phyloP scores from a whole-genome alignment of 1,284 basidiomycete genomes.

The Naganishia sp. region DNA sequence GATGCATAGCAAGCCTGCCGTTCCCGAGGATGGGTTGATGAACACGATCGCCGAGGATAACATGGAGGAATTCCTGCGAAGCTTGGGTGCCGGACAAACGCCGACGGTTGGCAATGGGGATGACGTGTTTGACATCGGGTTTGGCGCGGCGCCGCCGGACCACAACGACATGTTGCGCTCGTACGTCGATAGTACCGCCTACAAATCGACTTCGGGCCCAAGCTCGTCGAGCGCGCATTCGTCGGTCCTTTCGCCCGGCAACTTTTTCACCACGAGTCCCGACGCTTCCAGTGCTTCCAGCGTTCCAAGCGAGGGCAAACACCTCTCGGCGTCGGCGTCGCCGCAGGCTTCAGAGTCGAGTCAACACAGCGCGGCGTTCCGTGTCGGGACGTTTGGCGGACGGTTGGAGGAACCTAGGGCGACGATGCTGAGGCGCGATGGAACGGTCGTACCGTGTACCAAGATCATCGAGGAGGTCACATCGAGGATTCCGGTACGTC shows the following conservation, averaged over 20 bases:
- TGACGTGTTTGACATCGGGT: conserved; percentile 21
- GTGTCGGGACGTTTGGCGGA: conserved; percentile 33
- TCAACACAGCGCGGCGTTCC: conserved; percentile 13
- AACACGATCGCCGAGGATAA: conserved; percentile 21
- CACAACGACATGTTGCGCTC: conserved; percentile 40
- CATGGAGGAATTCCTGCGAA: conserved; percentile 28
- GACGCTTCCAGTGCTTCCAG: conserved; percentile 22
- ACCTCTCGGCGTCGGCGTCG: conserved; percentile 36
- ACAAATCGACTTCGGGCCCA: conserved; percentile 33
- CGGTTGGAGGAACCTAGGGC: conserved; percentile 36
- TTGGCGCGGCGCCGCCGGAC: conserved; percentile 30
- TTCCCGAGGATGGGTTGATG: conserved; percentile 10
- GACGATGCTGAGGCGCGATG: conserved; percentile 44
- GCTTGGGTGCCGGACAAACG: conserved; percentile 18
- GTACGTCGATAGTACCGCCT: conserved; percentile 32
- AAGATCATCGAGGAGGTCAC: conserved; percentile 49
- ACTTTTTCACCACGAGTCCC: conserved; percentile 52
- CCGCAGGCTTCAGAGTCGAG: conserved; percentile 25
- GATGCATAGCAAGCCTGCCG: conserved; percentile 1
- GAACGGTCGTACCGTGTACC: conserved; percentile 46
- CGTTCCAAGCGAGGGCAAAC: conserved; percentile 38
- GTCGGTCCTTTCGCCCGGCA: conserved; percentile 45
- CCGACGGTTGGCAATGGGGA: neutral
- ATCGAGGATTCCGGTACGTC: conserved; percentile 42
- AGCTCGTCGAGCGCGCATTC: conserved; percentile 23